phyloP scores from a whole-genome alignment of 345 rosid species.

The Odontarrhena argentea region DNA sequence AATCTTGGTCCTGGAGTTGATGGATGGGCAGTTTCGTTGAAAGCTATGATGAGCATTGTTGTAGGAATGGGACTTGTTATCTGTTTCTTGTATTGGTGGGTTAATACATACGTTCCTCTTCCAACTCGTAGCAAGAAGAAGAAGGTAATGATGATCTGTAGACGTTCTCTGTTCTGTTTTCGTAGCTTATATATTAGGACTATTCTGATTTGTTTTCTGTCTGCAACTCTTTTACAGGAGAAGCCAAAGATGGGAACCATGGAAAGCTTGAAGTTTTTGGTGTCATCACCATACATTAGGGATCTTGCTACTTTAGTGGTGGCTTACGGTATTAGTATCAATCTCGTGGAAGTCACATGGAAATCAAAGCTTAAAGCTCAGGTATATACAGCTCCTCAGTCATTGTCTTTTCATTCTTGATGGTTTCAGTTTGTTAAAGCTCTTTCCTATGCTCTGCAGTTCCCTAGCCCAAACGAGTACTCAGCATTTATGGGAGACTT shows the following conservation, averaged over 20 bases:
- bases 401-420: not conserved
- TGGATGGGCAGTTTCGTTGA: constrained; percentile 96
- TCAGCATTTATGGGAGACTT: constrained; percentile 99
- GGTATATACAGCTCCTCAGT: constrained; percentile 47
- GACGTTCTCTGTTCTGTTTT: not conserved
- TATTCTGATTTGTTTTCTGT: constrained; percentile 23
- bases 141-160: constrained; percentile 57
- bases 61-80: constrained; percentile 85
- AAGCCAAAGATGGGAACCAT: constrained; percentile 93
- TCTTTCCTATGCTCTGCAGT: constrained; percentile 48
- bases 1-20: constrained; percentile 96
- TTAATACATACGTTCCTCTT: constrained; percentile 68
- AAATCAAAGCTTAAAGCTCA: constrained; percentile 99
- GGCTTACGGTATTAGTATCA: constrained; percentile 97
- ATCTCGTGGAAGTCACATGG: constrained; percentile 98
- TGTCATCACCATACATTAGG: constrained; percentile 84
- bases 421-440: constrained; percentile 14
- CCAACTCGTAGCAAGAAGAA: constrained; percentile 95
- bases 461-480: constrained; percentile 95
- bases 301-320: constrained; percentile 97
- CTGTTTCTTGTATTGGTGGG: constrained; percentile 95
- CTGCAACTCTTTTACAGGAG: constrained; percentile 49
- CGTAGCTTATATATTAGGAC: not conserved
- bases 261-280: constrained; percentile 97
- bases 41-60: constrained; percentile 96